phyloP scores from a whole-genome alignment of 768 basidiomycete species.

The Boletus eberwhitei region DNA sequence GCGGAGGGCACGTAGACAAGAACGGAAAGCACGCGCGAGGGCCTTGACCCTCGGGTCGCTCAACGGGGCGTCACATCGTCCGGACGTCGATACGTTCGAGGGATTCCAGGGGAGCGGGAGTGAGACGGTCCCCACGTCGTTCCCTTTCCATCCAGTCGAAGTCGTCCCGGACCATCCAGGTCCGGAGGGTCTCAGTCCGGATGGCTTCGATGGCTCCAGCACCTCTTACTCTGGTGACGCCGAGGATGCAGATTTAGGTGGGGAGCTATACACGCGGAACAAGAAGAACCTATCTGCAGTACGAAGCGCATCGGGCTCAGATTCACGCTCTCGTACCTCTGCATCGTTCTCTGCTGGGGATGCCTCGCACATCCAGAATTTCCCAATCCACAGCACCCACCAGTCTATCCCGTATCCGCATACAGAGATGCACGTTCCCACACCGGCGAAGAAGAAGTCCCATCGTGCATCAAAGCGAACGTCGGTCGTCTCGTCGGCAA shows the following conservation, averaged over 20 bases:
- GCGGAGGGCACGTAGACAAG: slow-evolving; percentile 42
- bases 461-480: slow-evolving; percentile 27
- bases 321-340: slow-evolving; percentile 62
- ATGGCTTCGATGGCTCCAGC: slow-evolving; percentile 4
- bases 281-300: slow-evolving; percentile 27
- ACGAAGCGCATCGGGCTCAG: slow-evolving; percentile 44
- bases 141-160: not conserved
- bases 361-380: slow-evolving; percentile 21
- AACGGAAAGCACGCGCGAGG: slow-evolving; percentile 44
- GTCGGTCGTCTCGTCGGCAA: slow-evolving; percentile 38
- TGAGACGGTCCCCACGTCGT: not conserved
- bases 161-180: not conserved
- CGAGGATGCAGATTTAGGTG: slow-evolving; percentile 61
- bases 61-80: slow-evolving; percentile 22
- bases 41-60: slow-evolving; percentile 32
- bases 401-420: slow-evolving; percentile 27
- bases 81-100: slow-evolving; percentile 47
- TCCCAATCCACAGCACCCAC: slow-evolving; percentile 21
- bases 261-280: slow-evolving; percentile 46
- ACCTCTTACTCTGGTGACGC: slow-evolving; percentile 30
- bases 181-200: slow-evolving; percentile 6
- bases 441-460: slow-evolving; percentile 16
- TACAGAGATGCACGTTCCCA: slow-evolving; percentile 27
- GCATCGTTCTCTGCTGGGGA: slow-evolving; percentile 39
- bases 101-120: slow-evolving; percentile 60